phyloP scores from a whole-genome alignment of 345 rosid genomes.

The Salix koriyanagi region DNA sequence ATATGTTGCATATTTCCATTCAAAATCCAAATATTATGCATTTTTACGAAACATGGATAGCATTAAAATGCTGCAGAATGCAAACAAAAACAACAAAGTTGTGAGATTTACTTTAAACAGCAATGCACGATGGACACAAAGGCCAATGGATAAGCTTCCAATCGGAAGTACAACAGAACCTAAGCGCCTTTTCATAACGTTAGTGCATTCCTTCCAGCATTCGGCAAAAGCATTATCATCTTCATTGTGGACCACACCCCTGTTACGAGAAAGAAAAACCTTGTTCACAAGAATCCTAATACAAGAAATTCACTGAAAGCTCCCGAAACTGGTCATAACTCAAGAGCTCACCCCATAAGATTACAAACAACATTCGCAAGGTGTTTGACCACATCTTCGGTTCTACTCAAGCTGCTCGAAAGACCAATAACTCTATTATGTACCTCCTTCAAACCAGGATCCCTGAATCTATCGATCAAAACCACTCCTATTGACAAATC shows the following conservation, averaged over 20 bases:
- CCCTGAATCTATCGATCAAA: constrained; percentile 21
- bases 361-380: constrained; percentile 22
- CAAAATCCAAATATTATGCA: neutral
- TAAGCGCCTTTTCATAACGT: constrained; percentile 6
- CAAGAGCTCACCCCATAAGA: constrained; percentile 23
- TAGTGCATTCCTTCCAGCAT: constrained; percentile 20
- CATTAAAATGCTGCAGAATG: neutral
- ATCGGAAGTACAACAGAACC: constrained; percentile 23
- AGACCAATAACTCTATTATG: constrained; percentile 9
- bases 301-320: neutral
- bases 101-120: constrained; percentile 23
- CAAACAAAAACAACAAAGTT: neutral
- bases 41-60: neutral
- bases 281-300: neutral
- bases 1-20: neutral
- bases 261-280: neutral
- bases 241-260: constrained; percentile 15
- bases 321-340: neutral
- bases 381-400: constrained; percentile 10
- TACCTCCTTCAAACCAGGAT: constrained; percentile 17
- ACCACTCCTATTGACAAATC: constrained; percentile 19
- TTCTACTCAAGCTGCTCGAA: constrained; percentile 5
- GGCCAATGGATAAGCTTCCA: constrained; percentile 29
- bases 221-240: constrained; percentile 10
- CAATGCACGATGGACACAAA: constrained; percentile 27